Evolutionary conservation across 202 grass and related monocot genomes (phyloP).

Genomic region (Panicum virgatum): DNA sequence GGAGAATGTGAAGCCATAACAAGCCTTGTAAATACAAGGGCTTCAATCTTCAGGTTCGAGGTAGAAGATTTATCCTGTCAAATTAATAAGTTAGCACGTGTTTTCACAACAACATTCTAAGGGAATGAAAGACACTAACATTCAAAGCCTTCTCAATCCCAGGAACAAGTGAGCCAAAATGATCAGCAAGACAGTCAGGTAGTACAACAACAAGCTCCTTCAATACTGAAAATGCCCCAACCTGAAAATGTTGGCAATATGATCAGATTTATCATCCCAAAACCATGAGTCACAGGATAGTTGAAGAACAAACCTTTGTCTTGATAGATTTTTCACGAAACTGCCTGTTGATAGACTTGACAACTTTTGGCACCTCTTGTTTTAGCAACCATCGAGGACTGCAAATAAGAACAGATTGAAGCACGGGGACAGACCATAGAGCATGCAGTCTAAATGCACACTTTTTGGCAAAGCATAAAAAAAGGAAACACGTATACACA

Average conservation of each 20-base stretch:
- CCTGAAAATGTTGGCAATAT: constrained; percentile 49
- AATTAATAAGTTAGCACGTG: constrained; percentile 34
- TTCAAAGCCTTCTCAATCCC: constrained; percentile 99
- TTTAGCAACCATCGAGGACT: constrained; percentile 96
- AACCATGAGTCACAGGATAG: constrained; percentile 22
- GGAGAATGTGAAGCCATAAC: constrained; percentile 96
- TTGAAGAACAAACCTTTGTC: constrained; percentile 70
- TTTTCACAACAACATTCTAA: not conserved
- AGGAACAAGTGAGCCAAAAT: constrained; percentile 93
- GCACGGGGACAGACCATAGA: not conserved
- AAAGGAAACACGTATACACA: not conserved
- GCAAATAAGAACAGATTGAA: constrained; percentile 34
- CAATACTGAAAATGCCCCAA: constrained; percentile 91
- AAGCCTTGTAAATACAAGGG: constrained; percentile 89
- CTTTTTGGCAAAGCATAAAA: not conserved
- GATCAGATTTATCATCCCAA: constrained; percentile 2
- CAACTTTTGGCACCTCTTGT: constrained; percentile 96
- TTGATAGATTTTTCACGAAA: constrained; percentile 99
- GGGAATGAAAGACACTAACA: constrained; percentile 53
- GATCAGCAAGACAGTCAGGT: constrained; percentile 93
- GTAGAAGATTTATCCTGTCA: constrained; percentile 94
- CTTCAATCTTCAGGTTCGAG: constrained; percentile 98
- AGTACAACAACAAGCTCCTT: constrained; percentile 97
- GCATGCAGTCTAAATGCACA: constrained; percentile 1
- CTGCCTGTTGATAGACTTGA: constrained; percentile 92